Evolutionary conservation across 1,284 basidiomycete genomes (phyloP), one percentile per base, ranked within the genome.

Genomic region (Phlebopus sp.): DNA sequence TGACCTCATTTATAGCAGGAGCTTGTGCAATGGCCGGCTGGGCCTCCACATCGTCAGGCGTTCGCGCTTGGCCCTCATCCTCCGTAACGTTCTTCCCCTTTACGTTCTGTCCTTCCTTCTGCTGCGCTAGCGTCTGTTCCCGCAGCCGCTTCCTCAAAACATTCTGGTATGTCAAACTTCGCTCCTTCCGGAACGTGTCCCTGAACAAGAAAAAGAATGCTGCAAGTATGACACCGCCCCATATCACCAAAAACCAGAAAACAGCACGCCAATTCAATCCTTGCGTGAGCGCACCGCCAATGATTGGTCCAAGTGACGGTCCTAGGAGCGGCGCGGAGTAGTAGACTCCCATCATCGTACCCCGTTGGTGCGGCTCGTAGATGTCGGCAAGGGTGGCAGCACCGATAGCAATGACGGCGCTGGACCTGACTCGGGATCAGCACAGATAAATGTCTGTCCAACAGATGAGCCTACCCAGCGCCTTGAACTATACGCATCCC

Each of bases 321-420:
- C 87, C 81, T 14, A 82, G 70, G 14, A 80, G 69, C 2, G 79
- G 81, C 14, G 80, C 78, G 19, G 76, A 74, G 58, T 90, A 90
- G 63, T 84, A 91, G n/a, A 90, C 69, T 0, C 89, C 89, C 76
- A 91, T 84, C 76, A 80, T 90, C 1, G 79, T 78, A 1, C 92
- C 92, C 21, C 92, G 75, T 58, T 92, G 84, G 43, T 80, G 73
- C 0, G 86, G 79, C 38, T 93, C 90, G 57, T 83, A 92, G 25
- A 92, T 86, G 59, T 92, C 90, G 5, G 86, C 86, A 2, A 95
- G 72, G 2, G 87, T 88, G 4, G 88, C 90, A 0, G 90, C 89
- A 5, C 91, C 92, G 36, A 92, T 80, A 0, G 84, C 68, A 9
- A 90, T 76, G 9, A 92, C 86, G 0, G 90, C 85, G 43, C 85